Evolutionary conservation across 1,284 basidiomycete genomes (phyloP), one percentile per base, ranked within the genome.

Genomic region (Marasmius oreades): DNA sequence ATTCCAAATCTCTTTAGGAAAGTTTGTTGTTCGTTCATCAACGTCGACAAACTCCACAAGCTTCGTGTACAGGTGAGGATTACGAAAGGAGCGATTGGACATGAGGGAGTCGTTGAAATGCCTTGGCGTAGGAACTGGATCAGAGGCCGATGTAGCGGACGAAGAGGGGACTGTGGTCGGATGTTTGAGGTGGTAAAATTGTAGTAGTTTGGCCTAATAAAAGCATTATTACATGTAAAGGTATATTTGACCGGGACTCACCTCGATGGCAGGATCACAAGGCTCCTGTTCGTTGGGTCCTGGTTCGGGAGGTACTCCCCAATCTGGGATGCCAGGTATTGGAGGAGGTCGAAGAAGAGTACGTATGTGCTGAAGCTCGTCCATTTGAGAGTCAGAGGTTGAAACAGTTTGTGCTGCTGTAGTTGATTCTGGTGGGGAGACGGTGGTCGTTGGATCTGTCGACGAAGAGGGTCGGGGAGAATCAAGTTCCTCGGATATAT

Each of bases 31-130:
- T 11, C 86, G 82, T 70, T 99, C 96, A 66, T 95, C 88, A 12
- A 97, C 87, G 58, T 89, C 88, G 10, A 96, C 85, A 70, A 95
- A 92, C 67, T 94, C 88, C 57, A 98, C 95, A 1, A 99, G 84
- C 63, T 95, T 93, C 3, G 90, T 79, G 69, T 96, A 96, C 11
- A 98, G 83, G 68, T 97, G 92, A 0, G 96, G 96, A 66, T 99
- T 98, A 26, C 93, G 87, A 72, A 98, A 98, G 0, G 92, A 85
- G 24, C 92, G 87, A 62, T 90, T 93, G 7, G 85, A 81, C 84
- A 95, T 90, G 34, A 99, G 81, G 0, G 91, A 91, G 68, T 94
- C 92, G 69, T 98, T 98, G 76, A 97, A 98, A 68, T 97, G 95
- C 61, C 87, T 87, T n/a, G 89, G 83, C 55, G 83, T 79, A 8